phyloP scores from a whole-genome alignment of 176 grass and related monocot species.

The Eleusine coracana region DNA sequence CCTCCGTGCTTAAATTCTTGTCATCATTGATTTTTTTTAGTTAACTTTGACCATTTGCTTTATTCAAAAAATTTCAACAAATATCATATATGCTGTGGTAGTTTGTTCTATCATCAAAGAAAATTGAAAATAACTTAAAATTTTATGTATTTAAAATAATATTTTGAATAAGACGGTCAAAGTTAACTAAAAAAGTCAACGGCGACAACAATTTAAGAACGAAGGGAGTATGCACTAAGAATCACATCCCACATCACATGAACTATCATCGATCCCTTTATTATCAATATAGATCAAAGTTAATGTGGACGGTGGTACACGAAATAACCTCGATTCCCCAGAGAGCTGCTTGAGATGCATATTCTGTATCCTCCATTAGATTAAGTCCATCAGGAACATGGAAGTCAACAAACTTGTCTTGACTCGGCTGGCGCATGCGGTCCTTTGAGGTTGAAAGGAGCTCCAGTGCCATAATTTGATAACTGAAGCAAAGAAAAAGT shows the following conservation, averaged over 20 bases:
- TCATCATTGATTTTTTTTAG: no score
- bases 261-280: slow-evolving; percentile 6
- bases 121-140: no score
- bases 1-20: no score
- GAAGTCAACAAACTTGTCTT: slow-evolving; percentile 66
- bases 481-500: slow-evolving; percentile 51
- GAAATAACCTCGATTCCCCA: slow-evolving; percentile 93
- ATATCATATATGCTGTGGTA: no score
- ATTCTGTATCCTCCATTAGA: slow-evolving; percentile 75
- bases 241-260: not conserved
- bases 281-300: slow-evolving; percentile 16
- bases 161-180: no score
- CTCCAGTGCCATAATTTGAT: slow-evolving; percentile 79
- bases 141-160: no score
- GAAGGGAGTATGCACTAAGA: not conserved
- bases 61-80: no score
- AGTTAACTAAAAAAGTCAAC: no score
- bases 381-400: slow-evolving; percentile 88
- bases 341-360: slow-evolving; percentile 87
- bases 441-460: slow-evolving; percentile 64
- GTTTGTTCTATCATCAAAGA: no score
- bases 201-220: no score
- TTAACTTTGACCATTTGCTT: no score
- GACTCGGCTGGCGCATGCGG: slow-evolving; percentile 32
- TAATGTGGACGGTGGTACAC: slow-evolving; percentile 28